Evolutionary conservation across 2,329 filamentous ascomycete species (phyloP).

Genomic region (Exophiala spinifera): DNA sequence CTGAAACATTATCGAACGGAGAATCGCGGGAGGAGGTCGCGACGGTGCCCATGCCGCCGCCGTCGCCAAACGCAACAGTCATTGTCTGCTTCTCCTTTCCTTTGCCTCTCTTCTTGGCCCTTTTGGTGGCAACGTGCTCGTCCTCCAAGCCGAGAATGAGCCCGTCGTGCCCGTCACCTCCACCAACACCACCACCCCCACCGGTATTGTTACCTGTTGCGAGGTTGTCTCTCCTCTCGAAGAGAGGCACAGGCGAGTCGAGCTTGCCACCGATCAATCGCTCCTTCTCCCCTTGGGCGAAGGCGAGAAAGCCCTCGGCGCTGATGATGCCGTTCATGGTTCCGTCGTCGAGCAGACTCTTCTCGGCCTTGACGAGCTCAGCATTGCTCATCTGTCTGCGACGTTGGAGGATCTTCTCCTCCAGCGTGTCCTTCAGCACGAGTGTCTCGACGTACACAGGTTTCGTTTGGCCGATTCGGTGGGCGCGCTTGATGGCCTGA

Average conservation of each 20-base stretch:
- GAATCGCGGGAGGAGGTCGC: background rate
- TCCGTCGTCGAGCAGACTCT: constrained; percentile 56
- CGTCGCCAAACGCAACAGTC: background rate
- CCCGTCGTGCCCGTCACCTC: constrained; percentile 3
- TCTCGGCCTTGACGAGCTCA: constrained; percentile 51
- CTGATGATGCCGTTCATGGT: constrained; percentile 60
- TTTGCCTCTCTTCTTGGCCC: constrained; percentile 3
- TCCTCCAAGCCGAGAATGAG: constrained; percentile 10
- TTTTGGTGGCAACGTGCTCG: constrained; percentile 9
- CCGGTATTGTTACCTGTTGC: background rate
- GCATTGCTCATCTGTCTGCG: constrained; percentile 69
- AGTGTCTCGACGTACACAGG: constrained; percentile 83
- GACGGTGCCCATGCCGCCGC: background rate
- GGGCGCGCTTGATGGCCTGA: constrained; percentile 86
- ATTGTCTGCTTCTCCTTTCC: background rate
- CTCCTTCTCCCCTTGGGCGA: constrained; percentile 34
- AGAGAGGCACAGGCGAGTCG: constrained; percentile 15
- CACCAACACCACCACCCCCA: background rate
- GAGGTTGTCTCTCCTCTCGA: constrained; percentile 13
- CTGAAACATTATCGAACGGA: background rate
- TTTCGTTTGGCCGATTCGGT: constrained; percentile 78
- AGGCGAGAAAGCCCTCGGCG: constrained; percentile 50
- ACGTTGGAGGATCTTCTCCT: constrained; percentile 76
- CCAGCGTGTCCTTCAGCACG: constrained; percentile 74
- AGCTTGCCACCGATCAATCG: constrained; percentile 10